These are phyloP conservation scores for Taphrina populina DNA, from an alignment of 1,139 yeast species.

Conservation along the genomic window DNA sequence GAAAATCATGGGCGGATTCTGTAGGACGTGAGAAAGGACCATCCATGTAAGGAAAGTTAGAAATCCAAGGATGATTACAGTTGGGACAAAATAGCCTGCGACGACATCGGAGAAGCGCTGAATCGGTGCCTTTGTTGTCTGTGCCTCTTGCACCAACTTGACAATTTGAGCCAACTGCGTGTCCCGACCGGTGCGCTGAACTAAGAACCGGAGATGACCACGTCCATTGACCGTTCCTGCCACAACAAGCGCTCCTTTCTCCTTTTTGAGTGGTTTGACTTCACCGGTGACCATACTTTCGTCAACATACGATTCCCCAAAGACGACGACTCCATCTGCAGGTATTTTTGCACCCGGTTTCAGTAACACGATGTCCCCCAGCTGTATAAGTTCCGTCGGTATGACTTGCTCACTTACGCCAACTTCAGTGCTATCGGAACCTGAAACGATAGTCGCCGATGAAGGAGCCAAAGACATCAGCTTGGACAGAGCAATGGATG, in stretches of 20 bases:
- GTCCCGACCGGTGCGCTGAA: constrained; percentile 70
- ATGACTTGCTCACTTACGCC: constrained; percentile 47
- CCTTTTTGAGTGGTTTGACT: constrained; percentile 68
- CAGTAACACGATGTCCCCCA: constrained; percentile 71
- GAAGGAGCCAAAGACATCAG: constrained; percentile 79
- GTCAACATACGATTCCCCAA: constrained; percentile 79
- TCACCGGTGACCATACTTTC: constrained; percentile 93
- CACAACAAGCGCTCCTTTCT: constrained; percentile 61
- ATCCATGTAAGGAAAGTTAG: constrained; percentile 73
- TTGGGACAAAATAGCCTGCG: constrained; percentile 84
- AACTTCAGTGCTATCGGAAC: constrained; percentile 37
- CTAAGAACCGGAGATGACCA: constrained; percentile 67
- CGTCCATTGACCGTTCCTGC: constrained; percentile 91
- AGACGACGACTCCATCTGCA: constrained; percentile 78
- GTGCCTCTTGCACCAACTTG: constrained; percentile 82
- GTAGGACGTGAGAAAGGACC: constrained; percentile 48
- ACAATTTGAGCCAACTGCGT: constrained; percentile 88
- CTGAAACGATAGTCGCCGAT: constrained; percentile 62
- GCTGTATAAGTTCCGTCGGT: constrained; percentile 72
- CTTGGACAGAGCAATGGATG: constrained; percentile 81
- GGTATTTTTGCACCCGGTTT: constrained; percentile 87
- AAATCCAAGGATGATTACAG: constrained; percentile 60
- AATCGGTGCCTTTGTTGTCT: constrained; percentile 81
- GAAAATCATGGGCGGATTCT: constrained; percentile 58
- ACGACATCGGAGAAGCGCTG: constrained; percentile 83